These are phyloP conservation scores for Fraxinus velutina DNA, from an alignment of 305 asterid genomes.

Conservation along the genomic window DNA sequence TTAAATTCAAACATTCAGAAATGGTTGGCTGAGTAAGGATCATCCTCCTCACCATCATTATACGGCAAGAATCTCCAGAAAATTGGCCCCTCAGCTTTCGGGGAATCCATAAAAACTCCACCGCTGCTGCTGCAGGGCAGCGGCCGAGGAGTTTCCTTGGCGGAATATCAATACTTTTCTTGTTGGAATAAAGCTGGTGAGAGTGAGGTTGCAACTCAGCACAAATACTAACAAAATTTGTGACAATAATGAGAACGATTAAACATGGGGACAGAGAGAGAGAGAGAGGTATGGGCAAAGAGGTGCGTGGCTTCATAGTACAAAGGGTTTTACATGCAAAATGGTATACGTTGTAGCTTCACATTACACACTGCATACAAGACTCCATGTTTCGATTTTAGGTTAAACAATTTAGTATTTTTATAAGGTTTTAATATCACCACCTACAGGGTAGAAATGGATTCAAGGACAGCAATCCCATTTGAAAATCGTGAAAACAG, in stretches of 20 bases:
- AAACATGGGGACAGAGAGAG: neutral
- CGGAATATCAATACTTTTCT: slow-evolving; percentile 68
- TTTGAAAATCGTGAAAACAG: neutral
- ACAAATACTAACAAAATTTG: slow-evolving; percentile 32
- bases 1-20: slow-evolving; percentile 83
- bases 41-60: slow-evolving; percentile 44
- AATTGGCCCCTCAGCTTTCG: slow-evolving; percentile 40
- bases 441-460: neutral
- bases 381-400: neutral
- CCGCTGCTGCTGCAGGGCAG: slow-evolving; percentile 27
- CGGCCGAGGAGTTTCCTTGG: slow-evolving; percentile 62
- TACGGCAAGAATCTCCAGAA: slow-evolving; percentile 67
- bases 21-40: slow-evolving; percentile 70
- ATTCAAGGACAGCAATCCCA: neutral
- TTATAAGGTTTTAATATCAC: neutral
- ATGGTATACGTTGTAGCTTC: slow-evolving; percentile 62
- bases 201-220: slow-evolving; percentile 60
- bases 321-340: slow-evolving; percentile 62
- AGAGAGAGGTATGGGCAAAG: slow-evolving; percentile 21
- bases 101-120: slow-evolving; percentile 40
- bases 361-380: slow-evolving; percentile 49
- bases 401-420: neutral
- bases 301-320: slow-evolving; percentile 76
- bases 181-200: slow-evolving; percentile 60
- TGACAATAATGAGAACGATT: neutral